Percentiles rank a stretch among this genome's conserved stretches.
Conservation (phyloP, 345 rosid species). For the Sisymbrium irio region DNA sequence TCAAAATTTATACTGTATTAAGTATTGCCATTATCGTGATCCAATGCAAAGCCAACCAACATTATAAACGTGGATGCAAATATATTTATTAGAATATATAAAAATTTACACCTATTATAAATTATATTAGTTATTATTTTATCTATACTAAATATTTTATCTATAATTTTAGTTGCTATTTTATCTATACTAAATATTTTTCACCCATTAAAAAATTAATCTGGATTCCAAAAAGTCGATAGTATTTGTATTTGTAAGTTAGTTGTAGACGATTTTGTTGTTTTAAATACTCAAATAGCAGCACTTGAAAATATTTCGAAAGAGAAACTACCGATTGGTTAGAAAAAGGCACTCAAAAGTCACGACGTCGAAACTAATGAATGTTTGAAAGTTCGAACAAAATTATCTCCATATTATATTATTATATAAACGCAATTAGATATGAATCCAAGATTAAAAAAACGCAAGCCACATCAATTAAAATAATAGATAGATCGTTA, state of each 20-base stretch:
- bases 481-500: not conserved
- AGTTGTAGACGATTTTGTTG: not conserved
- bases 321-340: not conserved
- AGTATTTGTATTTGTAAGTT: not conserved
- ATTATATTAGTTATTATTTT: too few relatives aligned
- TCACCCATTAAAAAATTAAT: too few relatives aligned
- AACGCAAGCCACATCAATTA: not conserved
- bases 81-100: too few relatives aligned
- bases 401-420: not conserved
- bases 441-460: not conserved
- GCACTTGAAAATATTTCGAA: not conserved
- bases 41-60: too few relatives aligned
- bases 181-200: too few relatives aligned
- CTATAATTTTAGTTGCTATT: too few relatives aligned
- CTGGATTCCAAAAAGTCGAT: too few relatives aligned
- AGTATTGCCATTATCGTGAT: not conserved
- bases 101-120: too few relatives aligned
- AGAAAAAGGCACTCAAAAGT: not conserved
- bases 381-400: not conserved
- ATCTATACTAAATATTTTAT: too few relatives aligned
- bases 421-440: not conserved
- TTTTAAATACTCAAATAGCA: not conserved
- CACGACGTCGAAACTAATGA: not conserved
- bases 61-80: too few relatives aligned
- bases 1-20: not conserved